A percentile compares a stretch with the other conserved stretches of the same genome.
Evolutionary conservation across 2,329 filamentous ascomycete genomes (phyloP).

Genomic region (Xylariaceae sp.): DNA sequence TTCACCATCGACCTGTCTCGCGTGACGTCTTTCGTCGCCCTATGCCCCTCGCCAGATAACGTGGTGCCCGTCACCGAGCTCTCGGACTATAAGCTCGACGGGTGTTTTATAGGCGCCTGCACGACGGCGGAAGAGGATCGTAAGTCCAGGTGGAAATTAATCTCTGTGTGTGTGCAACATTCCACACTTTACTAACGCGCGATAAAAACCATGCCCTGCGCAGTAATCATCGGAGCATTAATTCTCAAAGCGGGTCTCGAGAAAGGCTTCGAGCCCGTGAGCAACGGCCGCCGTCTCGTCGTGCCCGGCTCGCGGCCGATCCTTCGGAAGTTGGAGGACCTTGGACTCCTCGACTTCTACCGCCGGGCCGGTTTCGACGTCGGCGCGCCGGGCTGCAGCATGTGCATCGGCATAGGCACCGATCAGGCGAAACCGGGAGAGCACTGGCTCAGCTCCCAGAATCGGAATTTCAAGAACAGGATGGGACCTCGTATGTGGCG

Average conservation of each 20-base stretch:
- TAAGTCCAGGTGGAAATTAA: background rate
- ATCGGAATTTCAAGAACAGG: slow-evolving; percentile 41
- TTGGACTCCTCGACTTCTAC: slow-evolving; percentile 35
- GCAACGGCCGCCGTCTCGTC: slow-evolving; percentile 34
- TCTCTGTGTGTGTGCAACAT: too few species aligned
- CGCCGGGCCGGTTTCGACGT: slow-evolving; percentile 37
- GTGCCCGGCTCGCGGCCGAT: slow-evolving; percentile 38
- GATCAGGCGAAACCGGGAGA: slow-evolving; percentile 37
- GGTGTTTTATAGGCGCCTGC: slow-evolving; percentile 43
- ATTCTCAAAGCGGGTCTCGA: slow-evolving; percentile 36
- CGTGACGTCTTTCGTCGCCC: slow-evolving; percentile 35
- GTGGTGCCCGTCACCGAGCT: slow-evolving; percentile 37
- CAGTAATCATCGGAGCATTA: slow-evolving; percentile 36
- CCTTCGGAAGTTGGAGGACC: slow-evolving; percentile 29
- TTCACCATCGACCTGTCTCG: slow-evolving; percentile 34
- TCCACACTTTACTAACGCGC: slow-evolving; percentile 2
- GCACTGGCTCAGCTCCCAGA: slow-evolving; percentile 41
- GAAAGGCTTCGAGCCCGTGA: slow-evolving; percentile 26
- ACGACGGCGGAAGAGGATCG: slow-evolving; percentile 41
- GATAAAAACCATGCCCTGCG: too few species aligned
- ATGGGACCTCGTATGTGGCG: slow-evolving; percentile 36
- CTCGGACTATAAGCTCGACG: slow-evolving; percentile 32
- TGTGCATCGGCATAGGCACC: slow-evolving; percentile 39
- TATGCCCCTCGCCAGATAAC: slow-evolving; percentile 39
- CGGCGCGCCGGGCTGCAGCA: slow-evolving; percentile 39